A percentile compares a stretch with the other conserved stretches of the same genome.
phyloP scores from a whole-genome alignment of 2,329 filamentous ascomycete species.

The Pyrenophora seminiperda region DNA sequence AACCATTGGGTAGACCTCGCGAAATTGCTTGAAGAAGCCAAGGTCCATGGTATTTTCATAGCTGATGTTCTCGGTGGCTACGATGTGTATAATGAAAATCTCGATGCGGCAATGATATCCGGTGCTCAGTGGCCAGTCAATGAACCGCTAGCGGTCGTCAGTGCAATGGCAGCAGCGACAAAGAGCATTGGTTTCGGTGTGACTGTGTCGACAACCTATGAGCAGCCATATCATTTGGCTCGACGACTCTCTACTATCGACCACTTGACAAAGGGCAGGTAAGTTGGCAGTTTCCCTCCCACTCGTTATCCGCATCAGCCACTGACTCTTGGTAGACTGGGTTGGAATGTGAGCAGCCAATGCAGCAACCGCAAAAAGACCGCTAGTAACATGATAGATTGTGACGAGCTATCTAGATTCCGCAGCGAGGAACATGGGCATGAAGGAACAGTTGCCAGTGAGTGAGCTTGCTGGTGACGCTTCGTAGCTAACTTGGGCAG shows the following conservation, averaged over 20 bases:
- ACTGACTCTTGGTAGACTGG: conserved; percentile 22
- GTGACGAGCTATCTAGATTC: conserved; percentile 72
- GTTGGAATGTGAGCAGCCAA: conserved; percentile 31
- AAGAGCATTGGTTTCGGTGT: conserved; percentile 71
- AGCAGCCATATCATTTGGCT: conserved; percentile 70
- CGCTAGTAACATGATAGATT: conserved; percentile 51
- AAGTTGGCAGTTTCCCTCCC: background rate
- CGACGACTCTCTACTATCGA: conserved; percentile 69
- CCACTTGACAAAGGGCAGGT: conserved; percentile 67
- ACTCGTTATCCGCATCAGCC: background rate
- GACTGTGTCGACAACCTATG: conserved; percentile 70
- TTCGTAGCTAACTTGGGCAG: conserved; percentile 52
- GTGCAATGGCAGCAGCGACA: conserved; percentile 71
- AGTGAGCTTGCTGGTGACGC: conserved; percentile 61
- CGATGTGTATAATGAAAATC: conserved; percentile 70
- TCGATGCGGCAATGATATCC: conserved; percentile 64
- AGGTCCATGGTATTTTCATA: conserved; percentile 51
- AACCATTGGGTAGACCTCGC: conserved; percentile 48
- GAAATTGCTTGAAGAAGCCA: conserved; percentile 46
- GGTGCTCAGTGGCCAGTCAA: conserved; percentile 75
- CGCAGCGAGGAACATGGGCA: conserved; percentile 67
- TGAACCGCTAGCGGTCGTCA: conserved; percentile 66
- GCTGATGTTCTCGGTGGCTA: conserved; percentile 62
- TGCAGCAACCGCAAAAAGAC: background rate
- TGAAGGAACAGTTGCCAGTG: conserved; percentile 62